Conservation (phyloP, 352 stramenopile species). For the Blastocystis sp. region DNA sequence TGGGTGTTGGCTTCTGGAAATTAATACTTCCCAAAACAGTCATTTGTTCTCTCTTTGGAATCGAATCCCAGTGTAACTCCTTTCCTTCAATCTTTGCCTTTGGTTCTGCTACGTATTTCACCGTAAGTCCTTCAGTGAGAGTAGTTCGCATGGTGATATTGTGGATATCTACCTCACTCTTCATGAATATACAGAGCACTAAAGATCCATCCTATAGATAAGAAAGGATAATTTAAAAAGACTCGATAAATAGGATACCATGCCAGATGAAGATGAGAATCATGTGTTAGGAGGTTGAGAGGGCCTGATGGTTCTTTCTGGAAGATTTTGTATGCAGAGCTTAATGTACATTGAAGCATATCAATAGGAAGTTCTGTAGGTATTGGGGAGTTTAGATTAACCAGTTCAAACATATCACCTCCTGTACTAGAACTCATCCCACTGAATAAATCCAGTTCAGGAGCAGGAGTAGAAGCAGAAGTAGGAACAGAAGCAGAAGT, state of each 20-base stretch:
- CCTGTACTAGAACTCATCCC: neutral
- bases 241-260: conserved; percentile 38
- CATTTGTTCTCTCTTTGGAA: conserved; percentile 19
- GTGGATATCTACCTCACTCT: conserved; percentile 1
- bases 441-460: neutral
- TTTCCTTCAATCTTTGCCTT: neutral
- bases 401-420: conserved; percentile 43
- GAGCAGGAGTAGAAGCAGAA: neutral
- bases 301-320: conserved; percentile 3
- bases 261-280: neutral
- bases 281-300: neutral
- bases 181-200: conserved; percentile 42
- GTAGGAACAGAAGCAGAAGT: neutral
- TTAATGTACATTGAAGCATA: conserved; percentile 40
- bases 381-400: neutral
- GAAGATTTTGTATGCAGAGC: conserved; percentile 57
- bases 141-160: neutral
- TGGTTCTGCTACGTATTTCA: conserved; percentile 29
- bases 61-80: neutral
- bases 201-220: conserved; percentile 26
- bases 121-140: conserved; percentile 1
- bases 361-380: neutral
- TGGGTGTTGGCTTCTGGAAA: conserved; percentile 62
- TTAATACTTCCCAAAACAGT: conserved; percentile 36
- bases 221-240: neutral